These are phyloP conservation scores for Astrocystis sublimbata DNA, from an alignment of 495 filamentous ascomycete species.

Conservation along the genomic window DNA sequence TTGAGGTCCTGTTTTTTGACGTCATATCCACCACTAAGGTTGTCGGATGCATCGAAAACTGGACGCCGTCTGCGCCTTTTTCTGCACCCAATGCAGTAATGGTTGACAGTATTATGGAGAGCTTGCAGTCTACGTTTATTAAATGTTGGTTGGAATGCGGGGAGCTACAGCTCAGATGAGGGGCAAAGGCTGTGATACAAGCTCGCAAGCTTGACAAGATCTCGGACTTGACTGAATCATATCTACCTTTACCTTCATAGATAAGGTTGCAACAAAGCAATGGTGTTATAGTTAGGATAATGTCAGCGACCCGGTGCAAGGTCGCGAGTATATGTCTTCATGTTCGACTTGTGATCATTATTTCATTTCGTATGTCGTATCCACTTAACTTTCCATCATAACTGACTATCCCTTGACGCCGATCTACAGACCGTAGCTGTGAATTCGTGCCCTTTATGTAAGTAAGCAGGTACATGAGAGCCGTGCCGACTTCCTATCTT, in stretches of 20 bases:
- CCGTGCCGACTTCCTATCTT: neutral
- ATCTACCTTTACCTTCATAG: too few species aligned
- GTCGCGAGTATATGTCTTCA: neutral
- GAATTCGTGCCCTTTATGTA: neutral
- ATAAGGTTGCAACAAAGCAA: neutral
- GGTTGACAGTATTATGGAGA: constrained; percentile 11
- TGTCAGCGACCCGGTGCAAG: neutral
- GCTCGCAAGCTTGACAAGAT: too few species aligned
- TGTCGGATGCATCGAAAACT: constrained; percentile 12
- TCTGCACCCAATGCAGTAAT: too few species aligned
- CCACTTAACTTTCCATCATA: neutral
- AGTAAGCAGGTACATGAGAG: neutral
- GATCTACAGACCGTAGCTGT: neutral
- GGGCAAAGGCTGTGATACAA: neutral
- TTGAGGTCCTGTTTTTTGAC: constrained; percentile 13
- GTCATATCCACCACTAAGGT: constrained; percentile 15
- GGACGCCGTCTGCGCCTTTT: constrained; percentile 1
- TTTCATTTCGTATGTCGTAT: constrained; percentile 1
- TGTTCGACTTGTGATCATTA: neutral
- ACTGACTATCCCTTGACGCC: neutral
- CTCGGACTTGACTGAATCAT: too few species aligned
- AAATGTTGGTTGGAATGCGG: constrained; percentile 1
- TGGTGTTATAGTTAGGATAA: neutral
- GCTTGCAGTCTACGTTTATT: neutral
- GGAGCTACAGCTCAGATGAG: constrained; percentile 1